Conservation (phyloP, 1,139 yeast genomes). For the Oligophagozyma castellii region DNA sequence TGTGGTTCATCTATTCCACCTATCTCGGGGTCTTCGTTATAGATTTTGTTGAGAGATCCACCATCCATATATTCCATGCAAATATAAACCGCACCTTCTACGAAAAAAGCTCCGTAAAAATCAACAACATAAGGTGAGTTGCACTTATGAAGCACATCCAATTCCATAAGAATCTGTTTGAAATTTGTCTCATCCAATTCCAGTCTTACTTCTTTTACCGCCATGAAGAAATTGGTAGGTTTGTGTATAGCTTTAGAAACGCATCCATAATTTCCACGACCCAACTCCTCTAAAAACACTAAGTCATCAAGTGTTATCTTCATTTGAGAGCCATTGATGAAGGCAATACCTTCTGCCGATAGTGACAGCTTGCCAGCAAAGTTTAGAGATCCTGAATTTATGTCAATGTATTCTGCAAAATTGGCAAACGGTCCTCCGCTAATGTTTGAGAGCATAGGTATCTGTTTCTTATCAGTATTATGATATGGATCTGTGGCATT, state of each 20-base stretch:
- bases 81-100: constrained; percentile 96
- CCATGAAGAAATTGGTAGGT: constrained; percentile 91
- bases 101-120: constrained; percentile 92
- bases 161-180: constrained; percentile 88
- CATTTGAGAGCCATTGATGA: constrained; percentile 77
- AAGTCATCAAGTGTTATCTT: constrained; percentile 77
- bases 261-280: constrained; percentile 92
- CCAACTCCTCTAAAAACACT: constrained; percentile 73
- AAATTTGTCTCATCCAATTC: constrained; percentile 87
- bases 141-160: constrained; percentile 86
- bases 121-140: constrained; percentile 84
- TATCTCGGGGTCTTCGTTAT: constrained; percentile 33
- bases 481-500: too few species aligned
- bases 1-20: constrained; percentile 74
- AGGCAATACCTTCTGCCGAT: constrained; percentile 85
- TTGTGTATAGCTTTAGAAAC: constrained; percentile 85
- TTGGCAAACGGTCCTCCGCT: constrained; percentile 47
- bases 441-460: too few species aligned
- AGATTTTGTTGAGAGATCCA: constrained; percentile 81
- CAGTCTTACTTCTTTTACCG: constrained; percentile 89
- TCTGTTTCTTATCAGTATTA: too few species aligned
- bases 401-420: constrained; percentile 77
- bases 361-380: constrained; percentile 89
- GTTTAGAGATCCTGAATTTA: constrained; percentile 80
- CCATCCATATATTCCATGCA: constrained; percentile 99